Evolutionary conservation across 2,329 filamentous ascomycete genomes (phyloP).

Genomic region (Emergomyces orientalis): DNA sequence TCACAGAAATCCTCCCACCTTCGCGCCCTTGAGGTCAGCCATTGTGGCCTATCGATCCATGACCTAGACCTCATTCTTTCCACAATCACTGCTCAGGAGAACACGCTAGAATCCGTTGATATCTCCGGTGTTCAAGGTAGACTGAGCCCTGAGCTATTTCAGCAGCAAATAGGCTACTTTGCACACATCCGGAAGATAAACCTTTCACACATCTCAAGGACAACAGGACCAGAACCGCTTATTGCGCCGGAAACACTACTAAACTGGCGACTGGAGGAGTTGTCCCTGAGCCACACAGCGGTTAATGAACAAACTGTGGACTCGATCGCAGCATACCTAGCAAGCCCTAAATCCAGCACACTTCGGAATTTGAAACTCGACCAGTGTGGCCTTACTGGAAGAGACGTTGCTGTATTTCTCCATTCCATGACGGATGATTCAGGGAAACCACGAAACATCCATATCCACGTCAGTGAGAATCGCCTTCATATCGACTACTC

Average conservation of each 20-base stretch:
- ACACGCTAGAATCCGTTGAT: slow-evolving; percentile 57
- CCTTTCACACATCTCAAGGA: slow-evolving; percentile 55
- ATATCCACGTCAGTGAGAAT: slow-evolving; percentile 59
- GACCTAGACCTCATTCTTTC: slow-evolving; percentile 52
- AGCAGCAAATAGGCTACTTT: slow-evolving; percentile 58
- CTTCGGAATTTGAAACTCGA: slow-evolving; percentile 56
- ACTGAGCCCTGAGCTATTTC: slow-evolving; percentile 54
- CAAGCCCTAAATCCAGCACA: slow-evolving; percentile 50
- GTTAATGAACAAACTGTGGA: slow-evolving; percentile 56
- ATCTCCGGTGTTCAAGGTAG: slow-evolving; percentile 59
- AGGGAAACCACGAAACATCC: slow-evolving; percentile 47
- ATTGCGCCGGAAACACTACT: slow-evolving; percentile 57
- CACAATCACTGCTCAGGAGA: slow-evolving; percentile 54
- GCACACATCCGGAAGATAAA: slow-evolving; percentile 57
- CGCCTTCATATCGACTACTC: slow-evolving; percentile 37
- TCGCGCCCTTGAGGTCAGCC: slow-evolving; percentile 57
- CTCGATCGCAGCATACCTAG: slow-evolving; percentile 55
- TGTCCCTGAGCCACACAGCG: slow-evolving; percentile 54
- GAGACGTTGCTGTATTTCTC: slow-evolving; percentile 56
- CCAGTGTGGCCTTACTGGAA: slow-evolving; percentile 56
- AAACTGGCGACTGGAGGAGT: slow-evolving; percentile 57
- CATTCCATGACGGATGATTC: slow-evolving; percentile 49
- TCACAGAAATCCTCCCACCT: slow-evolving; percentile 56
- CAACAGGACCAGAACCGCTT: slow-evolving; percentile 54
- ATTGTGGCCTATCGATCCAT: slow-evolving; percentile 47